Evolutionary conservation across 306 rosid genomes (phyloP).

Genomic region (Casuarina cunninghamiana): DNA sequence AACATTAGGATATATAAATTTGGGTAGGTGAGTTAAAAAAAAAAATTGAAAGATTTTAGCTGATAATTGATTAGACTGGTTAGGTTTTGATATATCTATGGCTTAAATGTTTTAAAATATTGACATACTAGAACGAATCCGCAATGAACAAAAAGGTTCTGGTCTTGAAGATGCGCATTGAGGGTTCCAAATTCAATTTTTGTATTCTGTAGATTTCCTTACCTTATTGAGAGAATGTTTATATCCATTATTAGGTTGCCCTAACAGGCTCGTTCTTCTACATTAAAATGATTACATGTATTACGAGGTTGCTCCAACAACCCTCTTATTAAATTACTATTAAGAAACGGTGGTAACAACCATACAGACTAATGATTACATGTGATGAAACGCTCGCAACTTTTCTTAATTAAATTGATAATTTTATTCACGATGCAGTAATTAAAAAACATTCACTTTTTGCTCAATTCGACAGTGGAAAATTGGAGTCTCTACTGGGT

Average conservation of each 20-base stretch:
- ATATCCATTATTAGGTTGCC: neutral
- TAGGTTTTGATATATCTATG: too few relatives aligned
- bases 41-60: too few relatives aligned
- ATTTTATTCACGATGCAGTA: neutral
- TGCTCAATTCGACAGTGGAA: neutral
- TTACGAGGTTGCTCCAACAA: too few relatives aligned
- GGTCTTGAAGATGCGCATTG: too few relatives aligned
- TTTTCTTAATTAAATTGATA: neutral
- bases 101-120: too few relatives aligned
- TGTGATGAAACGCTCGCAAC: slow-evolving; percentile 2
- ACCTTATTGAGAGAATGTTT: neutral
- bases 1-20: too few relatives aligned
- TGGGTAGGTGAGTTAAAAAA: too few relatives aligned
- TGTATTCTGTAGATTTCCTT: neutral
- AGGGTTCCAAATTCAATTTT: too few relatives aligned
- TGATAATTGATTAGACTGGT: too few relatives aligned
- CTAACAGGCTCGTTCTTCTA: neutral
- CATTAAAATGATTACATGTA: too few relatives aligned
- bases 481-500: neutral
- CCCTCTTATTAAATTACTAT: neutral
- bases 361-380: slow-evolving; percentile 8
- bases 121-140: too few relatives aligned
- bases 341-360: neutral
- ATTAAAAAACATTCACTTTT: slow-evolving; percentile 1
- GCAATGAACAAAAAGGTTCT: too few relatives aligned